Base-by-base conservation (phyloP, 1,139 yeast genomes). In the Blastobotrys niveus region DNA sequence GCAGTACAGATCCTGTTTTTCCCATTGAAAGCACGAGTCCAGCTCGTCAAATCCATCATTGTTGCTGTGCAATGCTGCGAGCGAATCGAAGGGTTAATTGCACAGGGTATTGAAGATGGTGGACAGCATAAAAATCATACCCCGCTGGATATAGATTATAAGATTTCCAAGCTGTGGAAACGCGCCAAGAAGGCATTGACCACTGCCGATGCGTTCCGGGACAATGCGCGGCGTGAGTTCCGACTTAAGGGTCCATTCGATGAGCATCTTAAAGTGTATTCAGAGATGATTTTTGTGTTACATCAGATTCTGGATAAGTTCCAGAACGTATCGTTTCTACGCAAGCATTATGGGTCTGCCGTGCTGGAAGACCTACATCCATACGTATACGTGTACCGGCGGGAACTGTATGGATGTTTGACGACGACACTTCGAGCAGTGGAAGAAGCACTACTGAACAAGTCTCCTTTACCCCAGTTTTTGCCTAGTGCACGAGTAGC, bases 401-500 rank as follows among this genome's bases (percentile, higher is more conserved):
- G 77, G 43, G 76, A 74, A 41, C 52, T 68, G 6, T 66, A 66
- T 7, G 74, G 72, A 2, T 63, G 73, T 8, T 50, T 72, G 34
- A 60, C 63, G 12, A 57, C 62, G 29, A 50, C 64, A 2, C 52
- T 72, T 52, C 60, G 73, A 34, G 70, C 73, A 5, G 60, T 72
- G 9, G 71, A 71, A 50, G 67, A 66, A 33, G 74, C 77, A 0
- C 51, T 73, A 17, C 45, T 57, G 4, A 71, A 64, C 34, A 73
- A 73, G 50, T 56, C 66, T 1, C 77, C 77, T 2, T 48, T 74
- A 31, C 78, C 79, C 1, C 77, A 73, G 49, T 73, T 62, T 53
- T 47, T 74, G 31, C 77, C 78, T 1, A 71, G 76, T 53, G 66
- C 76, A 1, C 62, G 73, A 52, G 64, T 72, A 33, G 69, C 77